Base-by-base conservation (phyloP, 139 green algal genomes). In the Closterium sp. region DNA sequence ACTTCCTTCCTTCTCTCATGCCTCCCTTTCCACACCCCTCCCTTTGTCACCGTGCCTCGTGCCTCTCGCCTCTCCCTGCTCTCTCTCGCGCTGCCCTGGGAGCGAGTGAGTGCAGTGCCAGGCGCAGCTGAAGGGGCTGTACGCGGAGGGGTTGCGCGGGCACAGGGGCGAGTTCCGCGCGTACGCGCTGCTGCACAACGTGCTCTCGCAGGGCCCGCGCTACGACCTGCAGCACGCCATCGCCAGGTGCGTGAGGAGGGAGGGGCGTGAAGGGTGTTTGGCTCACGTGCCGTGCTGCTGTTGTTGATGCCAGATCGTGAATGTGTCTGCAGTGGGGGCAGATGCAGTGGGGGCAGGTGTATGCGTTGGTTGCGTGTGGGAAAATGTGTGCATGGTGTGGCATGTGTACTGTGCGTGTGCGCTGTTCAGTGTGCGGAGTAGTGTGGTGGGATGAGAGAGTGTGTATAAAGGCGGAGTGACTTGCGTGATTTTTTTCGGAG, bases 51-150 rank as follows among this genome's bases (percentile, higher is more conserved):
- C 31, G 28, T 91, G 31, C 31, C 21, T 88, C 29, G 38, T 50
- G 38, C 38, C 38, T 50, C 34, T 6, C 27, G 70, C 87, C 13
- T 32, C 27, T 86, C 27, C 29, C 13, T 86, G 88, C 11, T 28
- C 24, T 31, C 31, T 4, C 85, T 10, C 38, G 88, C n/a, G 10
- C 28, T 91, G 88, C 87, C 27, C 17, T 87, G n/a, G 87, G n/a
- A 24, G 28, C 88, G n/a, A 27, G 62, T 6, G 27, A 6, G 24
- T 94, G 91, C 92, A 94, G 92, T 95, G 92, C 38, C 92, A 95
- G 45, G 31, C 92, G 32, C 92, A 95, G 90, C 92, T 95, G 70
- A 92, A 92, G 45, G 24, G 24, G 27, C 62, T 95, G 86, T 95
- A 95, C 84, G 2, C 1, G 9, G 92, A 95, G 34, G 92, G 92